These are phyloP conservation scores for Torulaspora indica DNA, from an alignment of 805 yeast genomes.

Conservation along the genomic window DNA sequence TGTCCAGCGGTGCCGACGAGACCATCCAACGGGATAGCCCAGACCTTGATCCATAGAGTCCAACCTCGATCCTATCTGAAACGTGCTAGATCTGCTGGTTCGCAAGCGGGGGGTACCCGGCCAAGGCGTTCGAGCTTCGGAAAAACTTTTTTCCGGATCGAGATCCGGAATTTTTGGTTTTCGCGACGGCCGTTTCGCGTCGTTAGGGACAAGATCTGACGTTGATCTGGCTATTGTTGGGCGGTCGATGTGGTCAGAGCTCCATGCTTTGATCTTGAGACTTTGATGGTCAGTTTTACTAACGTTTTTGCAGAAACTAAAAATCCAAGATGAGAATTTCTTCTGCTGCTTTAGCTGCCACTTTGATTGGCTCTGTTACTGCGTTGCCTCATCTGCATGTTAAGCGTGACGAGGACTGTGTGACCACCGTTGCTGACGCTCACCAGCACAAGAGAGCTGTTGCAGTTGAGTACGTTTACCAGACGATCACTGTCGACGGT, in stretches of 20 bases:
- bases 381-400: constrained; percentile 30
- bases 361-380: constrained; percentile 32
- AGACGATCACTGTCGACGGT: constrained; percentile 50
- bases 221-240: not conserved
- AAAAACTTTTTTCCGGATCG: constrained; percentile 7
- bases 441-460: constrained; percentile 52
- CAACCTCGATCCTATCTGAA: not conserved
- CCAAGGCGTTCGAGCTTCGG: not conserved
- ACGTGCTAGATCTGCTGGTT: too few relatives aligned
- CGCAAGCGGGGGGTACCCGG: not conserved
- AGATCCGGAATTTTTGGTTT: not conserved
- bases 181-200: constrained; percentile 8
- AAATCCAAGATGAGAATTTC: constrained; percentile 34
- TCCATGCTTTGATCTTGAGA: too few relatives aligned
- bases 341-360: constrained; percentile 33
- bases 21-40: too few relatives aligned
- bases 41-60: not conserved
- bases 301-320: too few relatives aligned
- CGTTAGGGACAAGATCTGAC: not conserved
- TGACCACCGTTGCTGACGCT: constrained; percentile 34
- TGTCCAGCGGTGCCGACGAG: not conserved
- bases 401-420: constrained; percentile 28
- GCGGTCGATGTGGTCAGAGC: not conserved
- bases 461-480: constrained; percentile 49
- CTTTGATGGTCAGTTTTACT: too few relatives aligned